These are phyloP conservation scores for Pyrus hybrid DNA, from an alignment of 331 rosid species.

Conservation along the genomic window DNA sequence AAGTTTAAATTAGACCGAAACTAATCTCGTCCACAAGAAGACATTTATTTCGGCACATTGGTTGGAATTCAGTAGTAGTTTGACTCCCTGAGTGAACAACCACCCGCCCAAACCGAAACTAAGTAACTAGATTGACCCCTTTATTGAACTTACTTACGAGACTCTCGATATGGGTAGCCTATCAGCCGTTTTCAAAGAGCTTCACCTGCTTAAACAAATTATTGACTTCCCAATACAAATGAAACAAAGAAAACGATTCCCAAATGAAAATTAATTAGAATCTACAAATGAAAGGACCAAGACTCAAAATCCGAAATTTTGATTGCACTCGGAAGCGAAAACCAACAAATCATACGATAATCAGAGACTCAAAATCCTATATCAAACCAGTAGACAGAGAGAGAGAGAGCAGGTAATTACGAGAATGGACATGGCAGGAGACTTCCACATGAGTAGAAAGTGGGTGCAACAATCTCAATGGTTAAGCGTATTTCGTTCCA, in stretches of 20 bases:
- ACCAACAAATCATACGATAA: background rate
- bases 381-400: background rate
- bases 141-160: background rate
- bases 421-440: constrained; percentile 1
- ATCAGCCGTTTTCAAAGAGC: background rate
- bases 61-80: background rate
- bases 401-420: background rate
- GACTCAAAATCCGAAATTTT: background rate
- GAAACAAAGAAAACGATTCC: background rate
- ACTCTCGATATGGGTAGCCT: background rate
- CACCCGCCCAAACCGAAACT: background rate
- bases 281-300: background rate
- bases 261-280: background rate
- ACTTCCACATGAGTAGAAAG: constrained; percentile 18
- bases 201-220: background rate
- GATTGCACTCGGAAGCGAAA: too few relatives aligned
- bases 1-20: background rate
- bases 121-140: background rate
- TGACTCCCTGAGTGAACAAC: background rate
- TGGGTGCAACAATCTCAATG: background rate
- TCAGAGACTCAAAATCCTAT: background rate
- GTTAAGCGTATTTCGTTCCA: background rate
- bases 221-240: background rate
- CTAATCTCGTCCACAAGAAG: background rate
- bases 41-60: background rate